phyloP scores from a whole-genome alignment of 148 eudicot species.

The Silene latifolia region DNA sequence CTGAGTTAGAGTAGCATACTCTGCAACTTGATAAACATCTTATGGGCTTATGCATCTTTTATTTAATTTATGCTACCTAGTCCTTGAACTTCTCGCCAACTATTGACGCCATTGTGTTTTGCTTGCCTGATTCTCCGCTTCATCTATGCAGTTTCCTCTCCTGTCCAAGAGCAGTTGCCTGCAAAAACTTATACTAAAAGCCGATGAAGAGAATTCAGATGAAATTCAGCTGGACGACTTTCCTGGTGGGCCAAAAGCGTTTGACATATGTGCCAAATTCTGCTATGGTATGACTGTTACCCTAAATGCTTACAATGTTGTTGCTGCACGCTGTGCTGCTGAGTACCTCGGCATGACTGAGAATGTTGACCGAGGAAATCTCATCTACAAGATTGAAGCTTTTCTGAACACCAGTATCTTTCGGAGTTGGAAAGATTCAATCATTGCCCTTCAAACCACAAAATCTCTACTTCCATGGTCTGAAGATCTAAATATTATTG shows the following conservation, averaged over 20 bases:
- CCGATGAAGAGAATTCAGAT: slow-evolving; percentile 47
- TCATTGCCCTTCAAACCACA: slow-evolving; percentile 66
- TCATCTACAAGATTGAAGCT: slow-evolving; percentile 69
- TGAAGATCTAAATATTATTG: slow-evolving; percentile 64
- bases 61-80: not conserved
- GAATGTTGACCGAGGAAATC: slow-evolving; percentile 69
- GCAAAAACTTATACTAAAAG: slow-evolving; percentile 58
- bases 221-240: slow-evolving; percentile 51
- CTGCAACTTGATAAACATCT: not conserved
- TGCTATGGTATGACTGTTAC: slow-evolving; percentile 57
- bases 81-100: not conserved
- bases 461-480: slow-evolving; percentile 64
- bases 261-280: slow-evolving; percentile 44
- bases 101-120: not conserved
- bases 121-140: slow-evolving; percentile 13
- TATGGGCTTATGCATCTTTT: too few relatives aligned
- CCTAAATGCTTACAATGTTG: slow-evolving; percentile 78
- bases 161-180: slow-evolving; percentile 69
- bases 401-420: slow-evolving; percentile 75
- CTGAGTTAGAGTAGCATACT: not conserved
- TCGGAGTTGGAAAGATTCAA: slow-evolving; percentile 88
- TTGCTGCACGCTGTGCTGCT: slow-evolving; percentile 83
- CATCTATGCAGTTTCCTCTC: slow-evolving; percentile 64
- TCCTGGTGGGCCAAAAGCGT: slow-evolving; percentile 83
- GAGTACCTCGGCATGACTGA: slow-evolving; percentile 89